phyloP scores from a whole-genome alignment of 805 yeast genomes.

The Ogataea naganishii region DNA sequence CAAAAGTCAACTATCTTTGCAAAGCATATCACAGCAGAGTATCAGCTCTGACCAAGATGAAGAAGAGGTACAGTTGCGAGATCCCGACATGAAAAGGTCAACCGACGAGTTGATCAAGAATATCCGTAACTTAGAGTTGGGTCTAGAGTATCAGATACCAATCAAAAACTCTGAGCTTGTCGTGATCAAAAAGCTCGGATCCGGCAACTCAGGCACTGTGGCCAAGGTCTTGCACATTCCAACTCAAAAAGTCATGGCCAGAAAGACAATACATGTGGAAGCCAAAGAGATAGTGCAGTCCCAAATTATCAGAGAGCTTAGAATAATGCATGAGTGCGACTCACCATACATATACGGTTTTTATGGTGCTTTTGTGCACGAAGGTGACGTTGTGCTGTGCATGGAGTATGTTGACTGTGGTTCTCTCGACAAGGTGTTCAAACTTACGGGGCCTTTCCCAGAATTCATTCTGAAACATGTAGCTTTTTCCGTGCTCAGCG shows the following conservation, averaged over 20 bases:
- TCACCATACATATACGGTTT: slow-evolving; percentile 80
- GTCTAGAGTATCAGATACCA: slow-evolving; percentile 44
- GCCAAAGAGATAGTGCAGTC: slow-evolving; percentile 68
- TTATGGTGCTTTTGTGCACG: slow-evolving; percentile 79
- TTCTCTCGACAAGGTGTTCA: slow-evolving; percentile 72
- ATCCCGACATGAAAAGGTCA: slow-evolving; percentile 22
- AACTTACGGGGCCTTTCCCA: slow-evolving; percentile 53
- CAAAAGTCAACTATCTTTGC: slow-evolving; percentile 11
- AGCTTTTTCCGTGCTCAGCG: slow-evolving; percentile 68
- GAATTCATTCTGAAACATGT: slow-evolving; percentile 65
- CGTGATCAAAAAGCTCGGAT: slow-evolving; percentile 69
- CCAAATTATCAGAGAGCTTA: slow-evolving; percentile 80
- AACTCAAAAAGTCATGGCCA: slow-evolving; percentile 81
- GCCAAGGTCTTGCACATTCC: slow-evolving; percentile 84
- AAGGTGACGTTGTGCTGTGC: slow-evolving; percentile 74
- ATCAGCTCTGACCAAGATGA: slow-evolving; percentile 4
- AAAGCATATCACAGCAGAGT: slow-evolving; percentile 7
- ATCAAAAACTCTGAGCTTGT: slow-evolving; percentile 62
- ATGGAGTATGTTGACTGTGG: slow-evolving; percentile 97
- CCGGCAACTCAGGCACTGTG: slow-evolving; percentile 93
- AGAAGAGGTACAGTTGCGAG: too few species aligned
- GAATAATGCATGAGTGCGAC: slow-evolving; percentile 85
- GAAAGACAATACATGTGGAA: slow-evolving; percentile 80
- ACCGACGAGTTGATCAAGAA: slow-evolving; percentile 32
- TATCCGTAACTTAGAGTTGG: slow-evolving; percentile 40